Evolutionary conservation across 2,329 filamentous ascomycete genomes (phyloP), one percentile per base, ranked within the genome.

Genomic region (Blastomyces silverae): DNA sequence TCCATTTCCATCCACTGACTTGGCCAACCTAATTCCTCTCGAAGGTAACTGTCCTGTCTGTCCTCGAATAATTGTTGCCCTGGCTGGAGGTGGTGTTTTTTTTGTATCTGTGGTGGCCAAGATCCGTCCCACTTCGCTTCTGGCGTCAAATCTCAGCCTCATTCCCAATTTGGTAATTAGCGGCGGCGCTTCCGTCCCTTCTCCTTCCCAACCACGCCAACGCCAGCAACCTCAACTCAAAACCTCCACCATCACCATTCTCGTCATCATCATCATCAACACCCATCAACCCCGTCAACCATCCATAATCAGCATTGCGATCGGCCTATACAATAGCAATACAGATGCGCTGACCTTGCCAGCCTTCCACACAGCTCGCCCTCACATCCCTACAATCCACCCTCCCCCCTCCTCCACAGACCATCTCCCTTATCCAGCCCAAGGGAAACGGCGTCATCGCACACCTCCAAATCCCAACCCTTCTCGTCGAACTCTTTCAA

Each of bases 71-170:
- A 5, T 34, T 34, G 17, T n/a, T n/a, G 44, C 8, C 20, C 44
- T 48, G 20, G 5, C 20, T 48, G 17, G 20, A 22, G 4, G 2
- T 52, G 3, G 25, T 15, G 5, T 53, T 28, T 53, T 17, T 11
- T 37, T 37, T 11, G 10, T 37, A 5, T 37, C 5, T 1, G 34
- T 11, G 34, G 28, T 11, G 25, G 17, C 50, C 50, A 22, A 31
- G n/a, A 52, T 25, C n/a, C n/a, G 48, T 15, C 48, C 48, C 48
- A 56, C 53, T 34, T 56, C 28, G 28, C 17, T 31, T 56, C 28
- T n/a, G 28, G 53, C 53, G 53, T 17, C 53, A 34, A 34, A 34
- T 56, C 31, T 56, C 53, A 56, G 53, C 53, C 53, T 37, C 53
- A 56, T 56, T 28, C 53, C 28, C 28, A 28, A 34, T 56, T 37